phyloP scores from a whole-genome alignment of 371 early-diverging fungal species.

The Syncephalastrum monosporum region DNA sequence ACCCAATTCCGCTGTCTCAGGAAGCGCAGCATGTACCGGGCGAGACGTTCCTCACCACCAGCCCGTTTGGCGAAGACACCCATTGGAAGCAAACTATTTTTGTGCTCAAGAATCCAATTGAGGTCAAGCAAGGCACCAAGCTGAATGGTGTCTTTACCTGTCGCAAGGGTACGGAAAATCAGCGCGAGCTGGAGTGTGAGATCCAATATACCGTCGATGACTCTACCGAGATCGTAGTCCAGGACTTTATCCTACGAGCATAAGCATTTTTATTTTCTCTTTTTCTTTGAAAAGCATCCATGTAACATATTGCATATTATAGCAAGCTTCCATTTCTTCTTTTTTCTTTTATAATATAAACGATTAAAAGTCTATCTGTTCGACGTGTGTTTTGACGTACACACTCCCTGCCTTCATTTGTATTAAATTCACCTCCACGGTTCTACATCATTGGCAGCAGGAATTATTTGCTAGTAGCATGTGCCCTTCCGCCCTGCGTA shows the following conservation, averaged over 20 bases:
- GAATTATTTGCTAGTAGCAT: too few relatives aligned
- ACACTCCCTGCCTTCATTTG: too few relatives aligned
- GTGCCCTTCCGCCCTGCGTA: too few relatives aligned
- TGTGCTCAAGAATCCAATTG: constrained; percentile 48
- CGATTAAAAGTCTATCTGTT: too few relatives aligned
- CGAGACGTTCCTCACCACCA: constrained; percentile 62
- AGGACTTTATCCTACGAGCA: constrained; percentile 30
- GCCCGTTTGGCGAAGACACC: constrained; percentile 68
- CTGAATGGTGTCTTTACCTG: constrained; percentile 60
- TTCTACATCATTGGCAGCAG: too few relatives aligned
- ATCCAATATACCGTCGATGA: constrained; percentile 48
- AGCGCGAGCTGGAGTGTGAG: constrained; percentile 62
- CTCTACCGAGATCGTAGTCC: constrained; percentile 17
- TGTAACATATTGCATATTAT: neutral
- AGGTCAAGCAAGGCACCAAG: constrained; percentile 40
- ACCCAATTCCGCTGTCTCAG: constrained; percentile 40
- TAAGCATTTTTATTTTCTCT: constrained; percentile 1
- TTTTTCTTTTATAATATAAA: neutral
- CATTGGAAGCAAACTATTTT: constrained; percentile 74
- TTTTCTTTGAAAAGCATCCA: neutral
- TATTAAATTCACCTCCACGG: too few relatives aligned
- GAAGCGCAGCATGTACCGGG: constrained; percentile 34
- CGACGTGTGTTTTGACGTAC: too few relatives aligned
- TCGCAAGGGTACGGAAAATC: constrained; percentile 52
- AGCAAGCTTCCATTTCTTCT: neutral